Conservation (phyloP, 208 protist genomes). For the Leishmania tarentolae region DNA sequence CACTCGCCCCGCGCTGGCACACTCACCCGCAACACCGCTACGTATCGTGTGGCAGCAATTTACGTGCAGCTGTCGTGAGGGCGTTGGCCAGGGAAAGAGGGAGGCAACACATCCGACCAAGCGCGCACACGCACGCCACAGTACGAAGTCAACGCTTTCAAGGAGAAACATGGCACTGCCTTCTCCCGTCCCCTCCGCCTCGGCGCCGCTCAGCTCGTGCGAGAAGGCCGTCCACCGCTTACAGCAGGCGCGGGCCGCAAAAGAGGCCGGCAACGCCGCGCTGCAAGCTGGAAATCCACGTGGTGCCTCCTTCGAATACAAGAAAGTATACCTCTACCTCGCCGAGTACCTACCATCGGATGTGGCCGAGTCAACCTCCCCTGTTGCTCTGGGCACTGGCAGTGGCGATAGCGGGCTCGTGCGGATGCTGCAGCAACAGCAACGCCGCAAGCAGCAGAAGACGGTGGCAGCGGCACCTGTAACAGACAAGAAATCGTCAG, state of each 20-base stretch:
- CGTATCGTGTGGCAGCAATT: background rate
- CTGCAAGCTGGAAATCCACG: conserved; percentile 42
- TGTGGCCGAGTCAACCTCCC: conserved; percentile 3
- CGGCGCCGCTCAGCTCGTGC: background rate
- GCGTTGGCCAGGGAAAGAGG: background rate
- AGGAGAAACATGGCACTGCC: background rate
- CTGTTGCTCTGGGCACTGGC: background rate
- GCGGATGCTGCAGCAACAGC: conserved; percentile 18
- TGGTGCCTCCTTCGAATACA: conserved; percentile 69
- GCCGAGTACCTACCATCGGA: conserved; percentile 52
- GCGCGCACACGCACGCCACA: background rate
- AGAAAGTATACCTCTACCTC: conserved; percentile 67
- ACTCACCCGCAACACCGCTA: background rate
- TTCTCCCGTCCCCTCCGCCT: background rate
- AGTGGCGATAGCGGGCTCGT: conserved; percentile 20
- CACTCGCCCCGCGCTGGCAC: background rate
- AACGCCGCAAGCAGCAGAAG: conserved; percentile 11
- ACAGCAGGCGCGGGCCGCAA: conserved; percentile 41
- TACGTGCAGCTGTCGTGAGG: background rate
- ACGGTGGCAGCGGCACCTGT: conserved; percentile 15
- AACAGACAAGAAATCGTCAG: background rate
- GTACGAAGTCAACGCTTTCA: background rate
- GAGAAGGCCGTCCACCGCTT: conserved; percentile 19
- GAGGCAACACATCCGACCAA: background rate
- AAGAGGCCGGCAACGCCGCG: conserved; percentile 54